A percentile compares a stretch with the other conserved stretches of the same genome.
Conservation (phyloP, 371 early-diverging fungal species). For the Rhizopus arrhizus region DNA sequence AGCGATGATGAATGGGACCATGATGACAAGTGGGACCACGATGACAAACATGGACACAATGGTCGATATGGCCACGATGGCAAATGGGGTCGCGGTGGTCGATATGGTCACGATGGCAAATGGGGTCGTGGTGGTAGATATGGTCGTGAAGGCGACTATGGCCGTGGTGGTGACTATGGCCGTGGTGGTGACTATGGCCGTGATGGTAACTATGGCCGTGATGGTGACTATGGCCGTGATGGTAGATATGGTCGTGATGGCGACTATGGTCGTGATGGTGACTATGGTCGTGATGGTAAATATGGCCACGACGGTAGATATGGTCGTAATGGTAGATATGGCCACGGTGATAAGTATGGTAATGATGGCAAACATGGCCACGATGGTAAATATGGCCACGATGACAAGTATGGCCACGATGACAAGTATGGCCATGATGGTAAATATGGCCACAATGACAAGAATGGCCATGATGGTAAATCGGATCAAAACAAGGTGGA, state of each 20-base stretch:
- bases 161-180: neutral
- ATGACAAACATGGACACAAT: conserved; percentile 7
- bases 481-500: conserved; percentile 28
- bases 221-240: conserved; percentile 6
- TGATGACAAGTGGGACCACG: conserved; percentile 12
- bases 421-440: conserved; percentile 30
- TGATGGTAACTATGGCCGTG: neutral
- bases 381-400: conserved; percentile 28
- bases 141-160: neutral
- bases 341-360: conserved; percentile 22
- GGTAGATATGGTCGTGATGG: neutral
- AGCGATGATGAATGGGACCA: conserved; percentile 8
- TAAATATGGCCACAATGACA: conserved; percentile 11
- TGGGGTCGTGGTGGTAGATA: neutral
- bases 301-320: neutral
- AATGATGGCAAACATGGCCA: conserved; percentile 17
- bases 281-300: conserved; percentile 4
- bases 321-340: conserved; percentile 6
- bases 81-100: neutral
- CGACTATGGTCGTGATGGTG: neutral
- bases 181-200: neutral
- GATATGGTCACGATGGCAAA: neutral
- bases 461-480: conserved; percentile 31
- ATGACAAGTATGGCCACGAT: conserved; percentile 9
- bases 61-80: neutral